A percentile compares a stretch with the other conserved stretches of the same genome.
These are phyloP conservation scores for Nepenthes gracilis DNA, from an alignment of 148 eudicot species.

Conservation along the genomic window DNA sequence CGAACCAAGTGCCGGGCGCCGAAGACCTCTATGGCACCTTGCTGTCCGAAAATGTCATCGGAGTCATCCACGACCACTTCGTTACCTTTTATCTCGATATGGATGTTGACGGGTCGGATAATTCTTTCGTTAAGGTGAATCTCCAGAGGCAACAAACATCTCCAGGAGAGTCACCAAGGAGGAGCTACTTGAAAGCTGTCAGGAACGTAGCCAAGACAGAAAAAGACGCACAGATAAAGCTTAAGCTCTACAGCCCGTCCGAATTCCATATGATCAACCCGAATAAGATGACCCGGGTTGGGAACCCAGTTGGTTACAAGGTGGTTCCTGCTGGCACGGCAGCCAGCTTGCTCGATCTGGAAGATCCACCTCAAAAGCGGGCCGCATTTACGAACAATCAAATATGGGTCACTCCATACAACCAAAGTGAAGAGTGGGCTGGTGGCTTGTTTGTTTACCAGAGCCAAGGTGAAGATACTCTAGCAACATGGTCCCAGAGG, in stretches of 20 bases:
- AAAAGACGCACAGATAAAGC: constrained; percentile 29
- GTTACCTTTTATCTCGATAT: constrained; percentile 58
- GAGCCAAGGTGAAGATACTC: constrained; percentile 76
- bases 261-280: constrained; percentile 44
- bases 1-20: constrained; percentile 4
- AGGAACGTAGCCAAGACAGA: constrained; percentile 33
- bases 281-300: constrained; percentile 46
- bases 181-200: constrained; percentile 64
- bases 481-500: constrained; percentile 66
- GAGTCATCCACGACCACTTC: constrained; percentile 71
- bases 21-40: constrained; percentile 45
- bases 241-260: constrained; percentile 26
- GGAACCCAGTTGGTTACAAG: constrained; percentile 61
- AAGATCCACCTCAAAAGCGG: constrained; percentile 68
- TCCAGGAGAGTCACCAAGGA: constrained; percentile 33
- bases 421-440: constrained; percentile 73
- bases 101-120: constrained; percentile 35
- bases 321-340: constrained; percentile 31
- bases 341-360: constrained; percentile 38
- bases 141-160: constrained; percentile 11
- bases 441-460: constrained; percentile 76
- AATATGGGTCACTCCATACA: constrained; percentile 63
- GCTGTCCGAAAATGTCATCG: constrained; percentile 46
- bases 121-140: constrained; percentile 30
- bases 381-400: constrained; percentile 67